These are phyloP conservation scores for Clonostachys byssicola DNA, from an alignment of 2,329 filamentous ascomycete species.

Conservation along the genomic window DNA sequence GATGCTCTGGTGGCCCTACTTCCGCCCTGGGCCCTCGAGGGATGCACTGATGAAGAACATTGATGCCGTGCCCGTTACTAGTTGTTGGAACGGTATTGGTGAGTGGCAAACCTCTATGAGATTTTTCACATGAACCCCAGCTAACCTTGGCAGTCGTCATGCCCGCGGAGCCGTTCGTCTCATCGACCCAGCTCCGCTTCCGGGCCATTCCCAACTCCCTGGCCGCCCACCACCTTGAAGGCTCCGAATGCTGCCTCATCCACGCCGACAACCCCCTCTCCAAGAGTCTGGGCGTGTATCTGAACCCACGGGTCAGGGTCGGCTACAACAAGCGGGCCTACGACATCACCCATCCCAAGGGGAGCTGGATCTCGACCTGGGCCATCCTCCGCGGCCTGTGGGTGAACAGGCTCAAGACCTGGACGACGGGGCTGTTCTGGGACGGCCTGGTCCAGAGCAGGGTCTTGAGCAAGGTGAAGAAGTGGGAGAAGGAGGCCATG, in stretches of 20 bases:
- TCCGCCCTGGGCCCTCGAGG: slow-evolving; percentile 34
- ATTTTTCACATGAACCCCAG: not conserved
- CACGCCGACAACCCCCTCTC: slow-evolving; percentile 66
- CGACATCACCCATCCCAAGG: slow-evolving; percentile 34
- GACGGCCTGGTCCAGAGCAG: slow-evolving; percentile 3
- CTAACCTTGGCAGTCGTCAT: slow-evolving; percentile 31
- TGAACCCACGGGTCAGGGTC: slow-evolving; percentile 68
- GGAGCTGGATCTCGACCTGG: slow-evolving; percentile 40
- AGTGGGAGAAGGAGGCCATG: slow-evolving; percentile 28
- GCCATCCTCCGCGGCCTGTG: slow-evolving; percentile 51
- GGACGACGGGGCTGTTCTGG: slow-evolving; percentile 13
- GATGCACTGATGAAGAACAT: slow-evolving; percentile 43
- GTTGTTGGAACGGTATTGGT: slow-evolving; percentile 42
- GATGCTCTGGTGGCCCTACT: slow-evolving; percentile 56
- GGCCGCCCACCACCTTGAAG: slow-evolving; percentile 61
- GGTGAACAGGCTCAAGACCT: slow-evolving; percentile 49
- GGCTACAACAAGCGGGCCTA: slow-evolving; percentile 56
- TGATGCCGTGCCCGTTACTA: slow-evolving; percentile 37
- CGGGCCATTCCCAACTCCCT: slow-evolving; percentile 61
- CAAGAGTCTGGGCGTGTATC: slow-evolving; percentile 49
- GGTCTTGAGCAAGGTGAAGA: slow-evolving; percentile 28
- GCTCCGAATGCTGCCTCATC: slow-evolving; percentile 75
- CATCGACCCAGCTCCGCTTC: slow-evolving; percentile 45
- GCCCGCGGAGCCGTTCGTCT: slow-evolving; percentile 51
- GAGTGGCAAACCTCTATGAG: slow-evolving; percentile 2